phyloP scores from a whole-genome alignment of 192 early-diverging fungal genomes.

The Chytriomyces sp. region DNA sequence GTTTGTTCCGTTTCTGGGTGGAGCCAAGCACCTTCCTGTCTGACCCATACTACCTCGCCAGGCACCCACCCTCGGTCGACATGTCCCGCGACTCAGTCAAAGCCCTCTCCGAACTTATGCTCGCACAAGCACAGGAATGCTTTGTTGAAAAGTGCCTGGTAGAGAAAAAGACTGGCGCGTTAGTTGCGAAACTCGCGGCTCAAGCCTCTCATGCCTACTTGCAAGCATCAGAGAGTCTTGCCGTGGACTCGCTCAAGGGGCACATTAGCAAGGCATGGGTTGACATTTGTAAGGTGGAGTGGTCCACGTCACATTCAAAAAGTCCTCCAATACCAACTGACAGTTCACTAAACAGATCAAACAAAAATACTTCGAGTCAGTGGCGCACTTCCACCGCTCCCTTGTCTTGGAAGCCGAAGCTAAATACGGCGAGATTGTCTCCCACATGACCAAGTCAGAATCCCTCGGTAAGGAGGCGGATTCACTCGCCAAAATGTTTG shows the following conservation, averaged over 20 bases:
- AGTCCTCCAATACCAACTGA: background rate
- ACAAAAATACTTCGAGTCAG: constrained; percentile 80
- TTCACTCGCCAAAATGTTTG: constrained; percentile 73
- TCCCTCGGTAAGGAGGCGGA: constrained; percentile 81
- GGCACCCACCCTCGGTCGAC: constrained; percentile 90
- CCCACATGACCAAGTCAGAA: constrained; percentile 78
- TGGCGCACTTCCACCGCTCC: constrained; percentile 86
- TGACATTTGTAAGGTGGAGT: constrained; percentile 74
- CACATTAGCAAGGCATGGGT: constrained; percentile 84
- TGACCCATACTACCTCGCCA: background rate
- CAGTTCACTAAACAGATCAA: constrained; percentile 66
- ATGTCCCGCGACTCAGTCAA: constrained; percentile 89
- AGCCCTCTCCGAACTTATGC: constrained; percentile 80
- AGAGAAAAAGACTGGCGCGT: constrained; percentile 84
- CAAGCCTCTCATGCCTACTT: constrained; percentile 64
- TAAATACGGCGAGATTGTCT: constrained; percentile 85
- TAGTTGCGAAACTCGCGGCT: constrained; percentile 88
- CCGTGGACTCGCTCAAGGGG: constrained; percentile 62
- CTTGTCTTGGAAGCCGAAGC: constrained; percentile 72
- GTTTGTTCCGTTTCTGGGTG: no score
- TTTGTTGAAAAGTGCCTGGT: constrained; percentile 81
- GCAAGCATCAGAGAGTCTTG: constrained; percentile 72
- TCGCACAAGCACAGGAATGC: constrained; percentile 94
- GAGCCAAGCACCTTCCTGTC: background rate
- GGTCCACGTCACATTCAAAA: background rate